Evolutionary conservation across 2,329 filamentous ascomycete species (phyloP).

Genomic region (Aspergillus sp.): DNA sequence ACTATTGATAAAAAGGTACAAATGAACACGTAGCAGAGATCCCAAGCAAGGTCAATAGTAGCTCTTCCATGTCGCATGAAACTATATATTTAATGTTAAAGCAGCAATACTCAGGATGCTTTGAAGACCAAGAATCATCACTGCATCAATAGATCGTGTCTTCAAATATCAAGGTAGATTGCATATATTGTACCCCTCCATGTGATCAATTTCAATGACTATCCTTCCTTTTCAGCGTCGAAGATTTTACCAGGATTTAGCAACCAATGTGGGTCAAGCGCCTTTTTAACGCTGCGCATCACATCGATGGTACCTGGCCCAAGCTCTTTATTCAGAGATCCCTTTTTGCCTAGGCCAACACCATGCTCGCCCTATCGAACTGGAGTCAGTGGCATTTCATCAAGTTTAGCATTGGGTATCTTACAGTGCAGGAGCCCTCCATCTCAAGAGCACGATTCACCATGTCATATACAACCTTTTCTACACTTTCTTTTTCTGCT

Average conservation of each 20-base stretch:
- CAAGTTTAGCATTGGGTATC: not conserved
- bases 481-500: conserved; percentile 68
- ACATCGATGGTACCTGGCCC: conserved; percentile 74
- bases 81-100: too few species aligned
- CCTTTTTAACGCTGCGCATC: conserved; percentile 79
- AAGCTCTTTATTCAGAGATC: conserved; percentile 71
- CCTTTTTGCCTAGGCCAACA: conserved; percentile 81
- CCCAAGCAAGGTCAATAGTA: too few species aligned
- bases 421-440: conserved; percentile 80
- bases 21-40: too few species aligned
- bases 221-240: conserved; percentile 46
- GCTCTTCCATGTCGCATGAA: too few species aligned
- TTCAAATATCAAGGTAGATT: too few species aligned
- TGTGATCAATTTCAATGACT: not conserved
- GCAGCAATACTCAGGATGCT: too few species aligned
- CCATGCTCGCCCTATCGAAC: conserved; percentile 67
- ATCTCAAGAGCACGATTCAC: conserved; percentile 85
- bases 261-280: conserved; percentile 80
- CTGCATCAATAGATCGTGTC: too few species aligned
- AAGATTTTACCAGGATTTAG: conserved; percentile 94
- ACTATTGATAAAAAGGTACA: too few species aligned
- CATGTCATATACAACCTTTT: conserved; percentile 83
- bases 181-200: too few species aligned
- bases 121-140: too few species aligned
- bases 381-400: conserved; percentile 5